Evolutionary conservation across 176 grass and related monocot species (phyloP).

Genomic region (Oryza glumipatula): DNA sequence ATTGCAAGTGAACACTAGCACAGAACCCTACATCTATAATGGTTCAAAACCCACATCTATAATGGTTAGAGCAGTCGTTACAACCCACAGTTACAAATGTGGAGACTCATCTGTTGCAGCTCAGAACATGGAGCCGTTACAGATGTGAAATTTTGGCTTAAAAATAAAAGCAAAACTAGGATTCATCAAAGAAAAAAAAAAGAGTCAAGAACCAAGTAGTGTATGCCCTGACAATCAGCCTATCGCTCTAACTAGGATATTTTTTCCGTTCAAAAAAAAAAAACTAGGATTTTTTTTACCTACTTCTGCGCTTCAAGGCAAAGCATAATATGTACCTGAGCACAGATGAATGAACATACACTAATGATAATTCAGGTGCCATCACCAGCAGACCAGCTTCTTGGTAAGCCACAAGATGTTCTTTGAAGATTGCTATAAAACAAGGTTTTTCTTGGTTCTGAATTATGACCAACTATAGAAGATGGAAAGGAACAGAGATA

Average conservation of each 20-base stretch:
- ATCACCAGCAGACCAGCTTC: constrained; percentile 17
- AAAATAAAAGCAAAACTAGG: no score
- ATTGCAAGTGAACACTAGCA: background rate
- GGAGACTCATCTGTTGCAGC: no score
- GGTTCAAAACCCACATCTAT: no score
- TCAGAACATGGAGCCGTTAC: no score
- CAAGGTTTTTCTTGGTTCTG: background rate
- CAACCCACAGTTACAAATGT: no score
- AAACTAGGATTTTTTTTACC: background rate
- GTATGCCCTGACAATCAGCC: background rate
- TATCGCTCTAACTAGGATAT: background rate
- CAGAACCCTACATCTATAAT: no score
- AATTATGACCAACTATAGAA: background rate
- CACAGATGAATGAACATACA: background rate
- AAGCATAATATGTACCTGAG: constrained; percentile 2
- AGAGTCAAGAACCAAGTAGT: background rate
- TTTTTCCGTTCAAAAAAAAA: no score
- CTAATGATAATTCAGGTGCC: background rate
- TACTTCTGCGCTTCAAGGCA: background rate
- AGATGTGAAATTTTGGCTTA: no score
- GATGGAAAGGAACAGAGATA: constrained; percentile 8
- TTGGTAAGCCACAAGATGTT: background rate
- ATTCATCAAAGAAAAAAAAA: no score
- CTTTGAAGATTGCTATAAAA: background rate
- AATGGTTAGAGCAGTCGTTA: no score